phyloP scores from a whole-genome alignment of 768 basidiomycete species.

The Lactarius sp. region DNA sequence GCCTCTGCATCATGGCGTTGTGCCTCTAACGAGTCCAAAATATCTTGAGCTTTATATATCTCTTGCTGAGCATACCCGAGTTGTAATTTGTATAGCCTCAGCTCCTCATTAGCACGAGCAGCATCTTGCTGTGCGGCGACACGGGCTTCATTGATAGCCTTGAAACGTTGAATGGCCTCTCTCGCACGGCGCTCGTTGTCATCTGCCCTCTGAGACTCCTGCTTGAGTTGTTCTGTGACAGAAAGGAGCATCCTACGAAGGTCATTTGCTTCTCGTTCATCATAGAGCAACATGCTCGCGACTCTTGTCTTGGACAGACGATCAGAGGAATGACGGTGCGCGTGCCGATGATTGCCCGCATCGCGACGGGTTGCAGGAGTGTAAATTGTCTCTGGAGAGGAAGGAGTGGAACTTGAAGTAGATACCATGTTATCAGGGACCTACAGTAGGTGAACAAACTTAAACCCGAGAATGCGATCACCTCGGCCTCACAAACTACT shows the following conservation, averaged over 20 bases:
- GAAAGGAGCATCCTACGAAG: constrained; percentile 37
- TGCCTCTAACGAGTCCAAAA: constrained; percentile 44
- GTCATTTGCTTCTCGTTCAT: constrained; percentile 40
- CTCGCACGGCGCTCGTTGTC: constrained; percentile 34
- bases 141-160: constrained; percentile 34
- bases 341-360: neutral
- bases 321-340: constrained; percentile 18
- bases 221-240: constrained; percentile 37
- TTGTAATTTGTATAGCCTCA: constrained; percentile 53
- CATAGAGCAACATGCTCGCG: constrained; percentile 33
- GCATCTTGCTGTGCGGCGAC: constrained; percentile 32
- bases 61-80: constrained; percentile 56
- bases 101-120: constrained; percentile 40
- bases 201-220: constrained; percentile 36
- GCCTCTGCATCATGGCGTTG: constrained; percentile 48
- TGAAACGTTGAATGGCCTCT: constrained; percentile 31
- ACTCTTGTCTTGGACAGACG: constrained; percentile 21
- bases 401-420: constrained; percentile 14
- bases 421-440: constrained; percentile 16
- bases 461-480: neutral
- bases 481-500: neutral
- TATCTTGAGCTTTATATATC: constrained; percentile 49
- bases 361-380: constrained; percentile 17
- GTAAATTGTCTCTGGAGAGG: constrained; percentile 13
- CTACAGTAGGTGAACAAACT: neutral